Evolutionary conservation across 345 rosid genomes (phyloP), one percentile per base, ranked within the genome.

Genomic region (Boechera divaricarpa): DNA sequence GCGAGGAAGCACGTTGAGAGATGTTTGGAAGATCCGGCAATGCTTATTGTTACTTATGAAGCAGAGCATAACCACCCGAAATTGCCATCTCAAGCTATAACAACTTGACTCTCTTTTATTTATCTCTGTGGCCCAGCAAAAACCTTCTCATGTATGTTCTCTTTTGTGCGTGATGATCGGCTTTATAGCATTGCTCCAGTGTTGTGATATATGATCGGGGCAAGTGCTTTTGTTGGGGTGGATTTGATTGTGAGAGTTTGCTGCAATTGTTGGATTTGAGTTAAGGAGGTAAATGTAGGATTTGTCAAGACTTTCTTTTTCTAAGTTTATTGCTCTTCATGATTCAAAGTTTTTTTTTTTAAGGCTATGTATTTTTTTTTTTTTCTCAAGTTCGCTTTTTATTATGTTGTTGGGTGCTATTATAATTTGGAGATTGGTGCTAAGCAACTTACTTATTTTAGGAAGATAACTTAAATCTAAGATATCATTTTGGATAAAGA

Each of bases 1-100:
- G 98, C 99, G 21, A 90, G 99, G 91, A 95, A 95, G 82, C 99
- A 95, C 47, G 99, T 95, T 31, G 99, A 94, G 84, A 90, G 98
- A 81, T 85, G 90, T 86, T 75, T 94, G 83, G 98, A 90, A 73
- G 98, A 94, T 36, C 89, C 99, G 4, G 79, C 90, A 9, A 90
- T 95, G 99, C 98, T 95, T 31, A 85, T 83, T 61, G 96, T 95
- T 29, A 95, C 99, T 28, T 95, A 95, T 35, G 99, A 95, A 86
- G 96, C 97, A 53, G 99, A 95, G 60, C 99, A 95, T 76, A 95
- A 84, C 87, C 99, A 95, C 53, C 85, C 88, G 0, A 86, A 86
- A 66, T 26, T 90, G 60, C 86, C 88, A 41, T 76, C 97, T 18
- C 95, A 92, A 70, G 83, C 95, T 29, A 79, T 89, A 48, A 85